Conservation (phyloP, 2,329 filamentous ascomycete genomes). For the Paecilomyces sp. region DNA sequence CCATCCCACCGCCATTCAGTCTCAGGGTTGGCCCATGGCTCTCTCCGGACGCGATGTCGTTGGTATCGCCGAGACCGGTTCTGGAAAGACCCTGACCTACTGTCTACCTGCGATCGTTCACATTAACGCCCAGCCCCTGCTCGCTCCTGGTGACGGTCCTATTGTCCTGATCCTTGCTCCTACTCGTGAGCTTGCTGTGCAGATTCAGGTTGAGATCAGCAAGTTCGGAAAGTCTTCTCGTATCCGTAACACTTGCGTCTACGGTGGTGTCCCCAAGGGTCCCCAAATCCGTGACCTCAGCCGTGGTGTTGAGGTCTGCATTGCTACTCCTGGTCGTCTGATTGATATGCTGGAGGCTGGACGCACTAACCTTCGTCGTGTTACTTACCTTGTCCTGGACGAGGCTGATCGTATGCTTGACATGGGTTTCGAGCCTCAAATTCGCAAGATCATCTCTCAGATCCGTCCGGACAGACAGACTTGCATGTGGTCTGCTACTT, state of each 20-base stretch:
- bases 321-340: constrained; percentile 92
- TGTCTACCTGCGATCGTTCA: constrained; percentile 97
- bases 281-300: constrained; percentile 92
- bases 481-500: constrained; percentile 99
- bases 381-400: constrained; percentile 96
- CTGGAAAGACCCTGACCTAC: constrained; percentile 97
- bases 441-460: constrained; percentile 96
- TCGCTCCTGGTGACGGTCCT: constrained; percentile 89
- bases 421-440: constrained; percentile 99
- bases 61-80: constrained; percentile 98
- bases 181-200: constrained; percentile 94
- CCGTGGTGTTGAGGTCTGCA: constrained; percentile 95
- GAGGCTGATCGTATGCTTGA: constrained; percentile 99
- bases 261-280: constrained; percentile 97
- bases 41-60: constrained; percentile 96
- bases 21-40: constrained; percentile 98
- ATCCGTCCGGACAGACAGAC: constrained; percentile 98
- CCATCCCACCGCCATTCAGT: constrained; percentile 91
- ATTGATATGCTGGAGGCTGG: constrained; percentile 98
- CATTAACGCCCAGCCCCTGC: constrained; percentile 97
- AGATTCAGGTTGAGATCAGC: constrained; percentile 97
- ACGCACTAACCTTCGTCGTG: constrained; percentile 95
- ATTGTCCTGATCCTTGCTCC: constrained; percentile 95
- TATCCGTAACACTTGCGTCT: constrained; percentile 97
- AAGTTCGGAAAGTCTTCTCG: constrained; percentile 98